phyloP scores from a whole-genome alignment of 1,284 basidiomycete genomes.

The Sporisorium graminicola region DNA sequence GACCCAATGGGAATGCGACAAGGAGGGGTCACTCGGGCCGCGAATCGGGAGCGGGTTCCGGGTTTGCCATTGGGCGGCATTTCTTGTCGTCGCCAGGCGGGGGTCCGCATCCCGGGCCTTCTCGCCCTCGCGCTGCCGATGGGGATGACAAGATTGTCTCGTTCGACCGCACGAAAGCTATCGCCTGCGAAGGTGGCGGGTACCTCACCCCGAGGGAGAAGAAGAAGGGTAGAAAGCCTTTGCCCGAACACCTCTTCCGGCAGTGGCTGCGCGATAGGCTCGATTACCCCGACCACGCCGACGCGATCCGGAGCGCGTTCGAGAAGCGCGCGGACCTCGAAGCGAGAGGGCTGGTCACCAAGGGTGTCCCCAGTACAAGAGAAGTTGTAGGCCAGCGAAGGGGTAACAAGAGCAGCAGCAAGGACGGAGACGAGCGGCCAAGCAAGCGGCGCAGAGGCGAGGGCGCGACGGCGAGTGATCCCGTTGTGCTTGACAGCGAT shows the following conservation, averaged over 20 bases:
- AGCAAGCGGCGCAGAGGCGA: constrained; percentile 18
- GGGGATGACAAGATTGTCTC: constrained; percentile 1
- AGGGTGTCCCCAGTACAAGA: constrained; percentile 4
- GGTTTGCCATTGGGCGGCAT: constrained; percentile 24
- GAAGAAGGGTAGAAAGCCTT: constrained; percentile 25
- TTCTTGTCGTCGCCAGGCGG: constrained; percentile 12
- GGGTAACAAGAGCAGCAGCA: not conserved
- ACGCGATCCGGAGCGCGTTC: constrained; percentile 20
- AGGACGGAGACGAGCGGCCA: not conserved
- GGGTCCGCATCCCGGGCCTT: not conserved
- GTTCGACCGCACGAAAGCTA: constrained; percentile 27
- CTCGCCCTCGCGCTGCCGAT: not conserved
- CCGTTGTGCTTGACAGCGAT: constrained; percentile 18
- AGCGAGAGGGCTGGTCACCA: constrained; percentile 11
- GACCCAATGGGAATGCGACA: constrained; percentile 3
- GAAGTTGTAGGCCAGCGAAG: constrained; percentile 16
- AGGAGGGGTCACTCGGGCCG: not conserved
- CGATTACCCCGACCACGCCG: constrained; percentile 19
- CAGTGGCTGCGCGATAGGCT: constrained; percentile 29
- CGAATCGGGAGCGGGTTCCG: not conserved
- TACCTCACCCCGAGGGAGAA: constrained; percentile 35
- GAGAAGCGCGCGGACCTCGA: constrained; percentile 26
- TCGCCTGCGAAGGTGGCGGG: constrained; percentile 23
- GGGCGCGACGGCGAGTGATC: constrained; percentile 11
- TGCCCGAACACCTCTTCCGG: constrained; percentile 34